Evolutionary conservation across 2,329 filamentous ascomycete species (phyloP), one percentile per base, ranked within the genome.

Genomic region (Akanthomyces muscarius): DNA sequence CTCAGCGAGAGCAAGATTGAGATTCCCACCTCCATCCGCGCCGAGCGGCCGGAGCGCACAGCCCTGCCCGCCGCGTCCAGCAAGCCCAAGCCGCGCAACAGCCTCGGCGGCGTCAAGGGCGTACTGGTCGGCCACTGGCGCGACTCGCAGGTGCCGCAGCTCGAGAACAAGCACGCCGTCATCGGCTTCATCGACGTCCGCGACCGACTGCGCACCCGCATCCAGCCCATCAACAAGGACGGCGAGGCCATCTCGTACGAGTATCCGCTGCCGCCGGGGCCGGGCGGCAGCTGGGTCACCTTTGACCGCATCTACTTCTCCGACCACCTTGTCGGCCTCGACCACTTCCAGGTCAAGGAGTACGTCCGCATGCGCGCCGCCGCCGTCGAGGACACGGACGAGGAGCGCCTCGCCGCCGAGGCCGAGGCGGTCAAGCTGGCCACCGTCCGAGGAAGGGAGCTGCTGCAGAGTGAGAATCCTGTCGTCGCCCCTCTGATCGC

Each of bases 281-380:
- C 84, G 1, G 85, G 85, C 25, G 85, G 83, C 60, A 86, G 84
- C 70, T 88, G 85, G 85, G 84, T 87, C 28, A 87, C 84, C 0
- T 87, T 87, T 67, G 82, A 86, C 63, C 78, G 83, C 23, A 79
- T 87, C 36, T 80, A 86, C 25, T 87, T 88, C 68, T 81, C 83
- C 2, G 71, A 80, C 8, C 83, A 86, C 63, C 80, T 88, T 0
- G 75, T 83, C 16, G 79, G 80, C 2, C 73, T 86, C 5, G 81
- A 84, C 58, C 80, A 86, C 54, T 78, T 81, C 33, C 80, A 86
- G 38, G 72, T 88, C 38, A 88, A 88, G 68, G 85, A 88, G 68
- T 88, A 85, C 63, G 84, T 87, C 56, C 83, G 83, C 65, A 73
- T 86, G 30, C 80, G 83, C 5, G 72, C 75, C 1, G 80, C 81